Evolutionary conservation across 2,329 filamentous ascomycete genomes (phyloP).

Genomic region (Celoporthe dispersa): DNA sequence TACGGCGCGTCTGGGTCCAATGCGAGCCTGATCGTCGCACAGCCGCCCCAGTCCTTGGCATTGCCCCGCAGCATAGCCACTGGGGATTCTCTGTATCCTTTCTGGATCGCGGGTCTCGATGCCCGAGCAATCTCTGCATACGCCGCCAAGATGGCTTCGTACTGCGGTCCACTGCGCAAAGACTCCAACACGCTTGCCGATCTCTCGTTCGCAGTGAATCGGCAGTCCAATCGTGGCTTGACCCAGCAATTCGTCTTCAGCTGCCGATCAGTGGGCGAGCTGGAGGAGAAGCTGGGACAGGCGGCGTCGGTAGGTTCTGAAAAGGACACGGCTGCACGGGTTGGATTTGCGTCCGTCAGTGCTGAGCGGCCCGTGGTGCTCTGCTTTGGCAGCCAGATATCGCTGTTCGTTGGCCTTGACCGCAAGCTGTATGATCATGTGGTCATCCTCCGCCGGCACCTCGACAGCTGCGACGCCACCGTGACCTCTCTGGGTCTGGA

Average conservation of each 20-base stretch:
- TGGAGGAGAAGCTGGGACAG: constrained; percentile 23
- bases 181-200: constrained; percentile 26
- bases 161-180: background rate
- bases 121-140: background rate
- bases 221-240: constrained; percentile 38
- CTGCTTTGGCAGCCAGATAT: constrained; percentile 32
- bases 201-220: constrained; percentile 40
- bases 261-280: constrained; percentile 35
- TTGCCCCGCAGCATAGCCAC: too few relatives aligned
- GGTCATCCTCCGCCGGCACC: background rate
- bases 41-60: too few relatives aligned
- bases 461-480: background rate
- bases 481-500: background rate
- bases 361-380: constrained; percentile 10
- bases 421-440: constrained; percentile 37
- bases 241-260: constrained; percentile 35
- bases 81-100: background rate
- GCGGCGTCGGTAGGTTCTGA: background rate
- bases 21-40: too few relatives aligned
- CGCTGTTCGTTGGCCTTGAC: constrained; percentile 40
- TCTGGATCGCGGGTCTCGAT: constrained; percentile 13
- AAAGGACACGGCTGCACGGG: background rate
- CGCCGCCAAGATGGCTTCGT: background rate
- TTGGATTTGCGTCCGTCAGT: background rate
- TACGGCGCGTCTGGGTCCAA: too few relatives aligned